Evolutionary conservation across 23 red algal genomes (phyloP).

Genomic region (Gracilaria caudata): DNA sequence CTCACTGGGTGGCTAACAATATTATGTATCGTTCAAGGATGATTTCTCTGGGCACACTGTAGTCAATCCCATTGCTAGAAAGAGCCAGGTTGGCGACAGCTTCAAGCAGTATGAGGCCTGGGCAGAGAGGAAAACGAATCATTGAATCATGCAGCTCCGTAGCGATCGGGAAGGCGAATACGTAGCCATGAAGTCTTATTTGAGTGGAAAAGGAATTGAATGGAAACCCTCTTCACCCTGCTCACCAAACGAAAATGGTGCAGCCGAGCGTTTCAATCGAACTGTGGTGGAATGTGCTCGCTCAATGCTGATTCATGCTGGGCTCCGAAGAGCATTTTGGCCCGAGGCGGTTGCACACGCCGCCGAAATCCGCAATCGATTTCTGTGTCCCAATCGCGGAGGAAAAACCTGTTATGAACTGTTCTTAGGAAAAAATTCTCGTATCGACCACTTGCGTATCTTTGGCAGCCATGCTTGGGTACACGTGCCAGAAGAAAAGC

Average conservation of each 20-base stretch:
- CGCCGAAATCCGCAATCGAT: neutral
- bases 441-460: neutral
- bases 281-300: slow-evolving; percentile 22
- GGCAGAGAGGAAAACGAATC: slow-evolving; percentile 12
- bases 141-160: neutral
- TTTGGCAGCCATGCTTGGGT: slow-evolving; percentile 18
- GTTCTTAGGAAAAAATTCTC: slow-evolving; percentile 5
- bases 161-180: slow-evolving; percentile 24
- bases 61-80: slow-evolving; percentile 8
- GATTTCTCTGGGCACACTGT: slow-evolving; percentile 17
- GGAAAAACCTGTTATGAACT: neutral
- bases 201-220: slow-evolving; percentile 4
- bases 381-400: neutral
- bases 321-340: slow-evolving; percentile 21
- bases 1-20: no score
- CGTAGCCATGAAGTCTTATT: slow-evolving; percentile 1
- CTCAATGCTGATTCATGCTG: slow-evolving; percentile 9
- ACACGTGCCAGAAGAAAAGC: neutral
- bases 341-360: slow-evolving; percentile 37
- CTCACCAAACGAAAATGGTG: slow-evolving; percentile 30
- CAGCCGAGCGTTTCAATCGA: slow-evolving; percentile 8
- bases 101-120: slow-evolving; percentile 26
- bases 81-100: slow-evolving; percentile 3
- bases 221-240: neutral
- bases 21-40: slow-evolving; percentile 24